Base-by-base conservation (phyloP, 352 stramenopile species). In the Pythium vanterpoolii region DNA sequence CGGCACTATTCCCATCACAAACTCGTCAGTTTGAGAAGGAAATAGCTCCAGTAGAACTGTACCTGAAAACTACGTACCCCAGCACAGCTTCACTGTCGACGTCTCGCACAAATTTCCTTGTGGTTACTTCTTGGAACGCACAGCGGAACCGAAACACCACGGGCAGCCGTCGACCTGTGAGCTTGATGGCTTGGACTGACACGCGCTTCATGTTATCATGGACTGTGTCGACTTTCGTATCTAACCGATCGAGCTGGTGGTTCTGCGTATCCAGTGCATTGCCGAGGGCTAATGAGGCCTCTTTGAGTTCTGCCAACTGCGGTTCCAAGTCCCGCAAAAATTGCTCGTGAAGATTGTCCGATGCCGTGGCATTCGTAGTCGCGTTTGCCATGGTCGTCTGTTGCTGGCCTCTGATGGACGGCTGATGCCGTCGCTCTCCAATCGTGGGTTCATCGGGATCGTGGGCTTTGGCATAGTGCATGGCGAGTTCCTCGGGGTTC, bases 201-300 rank as follows among this genome's bases (percentile, higher is more conserved):
- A 89, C 77, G 30, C 69, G 71, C 58, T 87, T 87, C 73, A 90
- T 80, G 52, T 86, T 76, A 40, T 90, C 77, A 18, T 90, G 70
- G 21, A 87, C 72, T 1, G 54, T 68, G 42, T 85, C 83, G 48
- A 87, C 72, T 62, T 90, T 90, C 27, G 59, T 62, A 43, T 89
- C 79, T 1, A 93, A 34, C 3, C 74, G 73, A 38, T 80, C 79
- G 24, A 93, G 56, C 46, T 90, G 78, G 0, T 65, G 57, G 42
- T 90, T 89, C 49, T 93, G 83, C 5, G 68, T 62, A 26, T 87
- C 77, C 23, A 93, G 44, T 4, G 81, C 75, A 42, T 73, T 83
- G 1, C 78, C 75, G 26, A 93, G 64, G 3, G 77, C 73, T n/a
- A 83, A 49, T 28, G 78, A 86, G 5, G 77, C 77, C 30, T 90